Evolutionary conservation across 331 rosid genomes (phyloP).

Genomic region (Cydonia oblonga): DNA sequence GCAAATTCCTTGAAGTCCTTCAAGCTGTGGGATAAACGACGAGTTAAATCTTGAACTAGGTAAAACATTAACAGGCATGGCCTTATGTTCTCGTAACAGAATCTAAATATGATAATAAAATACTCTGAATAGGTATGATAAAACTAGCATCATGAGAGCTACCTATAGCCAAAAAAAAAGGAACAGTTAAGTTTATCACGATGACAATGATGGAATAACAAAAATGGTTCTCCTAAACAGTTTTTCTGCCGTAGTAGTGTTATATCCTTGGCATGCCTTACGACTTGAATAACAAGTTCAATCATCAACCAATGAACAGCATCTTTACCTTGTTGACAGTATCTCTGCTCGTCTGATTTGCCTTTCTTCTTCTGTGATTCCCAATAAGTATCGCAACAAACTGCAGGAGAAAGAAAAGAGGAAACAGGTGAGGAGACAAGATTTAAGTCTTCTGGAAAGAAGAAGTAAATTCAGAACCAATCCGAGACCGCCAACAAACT

Average conservation of each 20-base stretch:
- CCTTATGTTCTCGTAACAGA: not conserved
- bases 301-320: slow-evolving; percentile 10
- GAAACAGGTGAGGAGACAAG: not conserved
- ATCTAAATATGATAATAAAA: not conserved
- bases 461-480: not conserved
- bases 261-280: not conserved
- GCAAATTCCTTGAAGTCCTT: slow-evolving; percentile 75
- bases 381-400: slow-evolving; percentile 69
- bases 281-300: not conserved
- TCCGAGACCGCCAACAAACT: not conserved
- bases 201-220: not conserved
- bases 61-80: not conserved
- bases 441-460: not conserved
- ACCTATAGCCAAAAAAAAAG: not conserved
- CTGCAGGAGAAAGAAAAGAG: slow-evolving; percentile 24
- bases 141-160: not conserved
- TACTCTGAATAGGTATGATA: not conserved
- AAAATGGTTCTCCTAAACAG: not conserved
- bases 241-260: not conserved
- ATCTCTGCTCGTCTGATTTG: slow-evolving; percentile 80
- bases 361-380: slow-evolving; percentile 91
- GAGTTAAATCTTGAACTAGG: not conserved
- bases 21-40: slow-evolving; percentile 37
- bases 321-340: slow-evolving; percentile 67
- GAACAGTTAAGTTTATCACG: not conserved